Evolutionary conservation across 2,329 filamentous ascomycete genomes (phyloP), one percentile per base, ranked within the genome.

Genomic region (Diaporthe capsici): DNA sequence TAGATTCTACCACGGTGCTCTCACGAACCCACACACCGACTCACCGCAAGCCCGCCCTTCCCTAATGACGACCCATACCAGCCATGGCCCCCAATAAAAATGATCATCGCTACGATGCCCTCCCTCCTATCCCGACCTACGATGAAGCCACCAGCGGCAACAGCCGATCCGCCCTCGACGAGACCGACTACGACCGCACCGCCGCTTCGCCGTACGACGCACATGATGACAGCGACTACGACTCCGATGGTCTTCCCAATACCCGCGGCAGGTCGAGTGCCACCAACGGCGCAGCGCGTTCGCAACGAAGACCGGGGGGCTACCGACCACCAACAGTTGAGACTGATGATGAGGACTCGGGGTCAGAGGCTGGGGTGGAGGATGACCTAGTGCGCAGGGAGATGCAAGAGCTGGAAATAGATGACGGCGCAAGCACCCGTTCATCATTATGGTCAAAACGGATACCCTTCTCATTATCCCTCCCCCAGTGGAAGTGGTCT

Each of bases 271-370:
- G 83, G 74, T 83, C 82, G 65, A 79, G 83, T 75, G 81, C 84
- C 75, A 80, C 84, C 61, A 77, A 84, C 67, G 82, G 83, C 53
- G 57, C 77, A 37, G 63, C 68, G 65, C 47, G 74, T 15, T 77
- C 86, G 49, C 84, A 87, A 74, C 86, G 76, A 37, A 71, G 88
- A 76, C 86, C 86, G 51, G 82, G 83, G 63, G 92, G 92, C 78
- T 98, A 98, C 84, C 92, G 92, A 44, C 90, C 93, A 51, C 95
- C 96, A 1, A 96, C 94, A 1, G 95, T 96, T 77, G 94, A 97
- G 84, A 89, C 86, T 1, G 95, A 95, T 75, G 93, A 92, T 76
- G 93, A 96, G 78, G 81, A 87, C 81, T 84, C 88, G 86, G 87
- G 84, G 80, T 85, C 83, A 79, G 86, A 87, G 39, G 85, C 84